Conservation (phyloP, 1,139 yeast species). For the Candida labiduridarum region DNA sequence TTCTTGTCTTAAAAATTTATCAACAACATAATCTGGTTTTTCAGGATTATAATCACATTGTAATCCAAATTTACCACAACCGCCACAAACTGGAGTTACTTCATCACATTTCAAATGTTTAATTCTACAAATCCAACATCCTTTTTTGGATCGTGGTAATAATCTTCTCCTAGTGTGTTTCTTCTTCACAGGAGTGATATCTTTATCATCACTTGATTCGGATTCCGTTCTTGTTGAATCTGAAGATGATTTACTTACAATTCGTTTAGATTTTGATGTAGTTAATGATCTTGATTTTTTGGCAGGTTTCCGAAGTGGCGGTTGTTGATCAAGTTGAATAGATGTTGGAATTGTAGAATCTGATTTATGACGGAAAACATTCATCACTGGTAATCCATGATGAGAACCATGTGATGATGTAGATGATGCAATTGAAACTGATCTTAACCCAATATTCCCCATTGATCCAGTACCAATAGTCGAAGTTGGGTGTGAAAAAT, state of each 20-base stretch:
- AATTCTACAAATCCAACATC: conserved; percentile 55
- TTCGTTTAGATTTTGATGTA: background rate
- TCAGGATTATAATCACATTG: conserved; percentile 46
- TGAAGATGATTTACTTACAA: conserved; percentile 4
- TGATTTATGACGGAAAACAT: conserved; percentile 31
- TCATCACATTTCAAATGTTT: conserved; percentile 54
- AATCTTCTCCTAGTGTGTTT: conserved; percentile 46
- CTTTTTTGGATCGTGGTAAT: conserved; percentile 46
- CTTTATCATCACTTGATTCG: background rate
- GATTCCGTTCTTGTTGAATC: conserved; percentile 1
- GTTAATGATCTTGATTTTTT: conserved; percentile 2
- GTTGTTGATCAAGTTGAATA: conserved; percentile 13
- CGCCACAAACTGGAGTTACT: conserved; percentile 38
- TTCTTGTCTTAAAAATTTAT: conserved; percentile 37
- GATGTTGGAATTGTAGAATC: conserved; percentile 18
- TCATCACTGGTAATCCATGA: conserved; percentile 17
- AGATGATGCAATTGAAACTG: conserved; percentile 13
- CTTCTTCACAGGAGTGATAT: conserved; percentile 19
- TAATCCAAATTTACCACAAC: conserved; percentile 45
- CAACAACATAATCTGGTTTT: conserved; percentile 45
- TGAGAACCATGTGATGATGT: conserved; percentile 12
- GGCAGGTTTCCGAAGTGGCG: background rate
- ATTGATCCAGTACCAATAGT: background rate
- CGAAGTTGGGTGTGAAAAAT: conserved; percentile 6
- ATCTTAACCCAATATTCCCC: conserved; percentile 4